Conservation (phyloP, 257 asterid species). For the Fraxinus excelsior region DNA sequence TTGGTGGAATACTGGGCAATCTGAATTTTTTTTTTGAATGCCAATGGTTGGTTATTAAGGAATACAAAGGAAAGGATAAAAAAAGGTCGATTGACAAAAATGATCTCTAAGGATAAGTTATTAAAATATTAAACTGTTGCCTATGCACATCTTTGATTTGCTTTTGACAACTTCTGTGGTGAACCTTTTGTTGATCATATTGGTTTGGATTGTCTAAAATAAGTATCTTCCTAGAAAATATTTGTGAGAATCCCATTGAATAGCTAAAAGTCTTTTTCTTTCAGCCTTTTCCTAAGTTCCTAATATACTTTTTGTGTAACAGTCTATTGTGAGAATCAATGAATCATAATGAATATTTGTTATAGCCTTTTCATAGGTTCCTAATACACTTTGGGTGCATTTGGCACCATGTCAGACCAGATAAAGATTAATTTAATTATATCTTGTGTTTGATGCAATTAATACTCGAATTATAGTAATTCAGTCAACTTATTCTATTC, state of each 20-base stretch:
- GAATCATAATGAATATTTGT: neutral
- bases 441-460: no score
- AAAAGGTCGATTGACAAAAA: no score
- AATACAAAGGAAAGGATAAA: no score
- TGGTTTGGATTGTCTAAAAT: neutral
- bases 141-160: neutral
- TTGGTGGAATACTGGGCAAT: no score
- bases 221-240: neutral
- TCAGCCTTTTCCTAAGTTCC: neutral
- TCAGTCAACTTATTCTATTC: no score
- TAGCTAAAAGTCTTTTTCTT: neutral
- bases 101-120: neutral
- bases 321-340: neutral
- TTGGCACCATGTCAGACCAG: no score
- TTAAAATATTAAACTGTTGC: neutral
- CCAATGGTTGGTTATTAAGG: no score
- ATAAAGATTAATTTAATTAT: no score
- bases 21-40: no score
- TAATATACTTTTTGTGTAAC: neutral
- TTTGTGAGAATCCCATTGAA: neutral
- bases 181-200: neutral
- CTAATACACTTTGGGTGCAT: neutral
- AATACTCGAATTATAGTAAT: no score
- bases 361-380: neutral
- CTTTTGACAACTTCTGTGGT: neutral